A percentile compares a stretch with the other conserved stretches of the same genome.
phyloP scores from a whole-genome alignment of 1,139 yeast genomes.

The Saccharomyces hybrid region DNA sequence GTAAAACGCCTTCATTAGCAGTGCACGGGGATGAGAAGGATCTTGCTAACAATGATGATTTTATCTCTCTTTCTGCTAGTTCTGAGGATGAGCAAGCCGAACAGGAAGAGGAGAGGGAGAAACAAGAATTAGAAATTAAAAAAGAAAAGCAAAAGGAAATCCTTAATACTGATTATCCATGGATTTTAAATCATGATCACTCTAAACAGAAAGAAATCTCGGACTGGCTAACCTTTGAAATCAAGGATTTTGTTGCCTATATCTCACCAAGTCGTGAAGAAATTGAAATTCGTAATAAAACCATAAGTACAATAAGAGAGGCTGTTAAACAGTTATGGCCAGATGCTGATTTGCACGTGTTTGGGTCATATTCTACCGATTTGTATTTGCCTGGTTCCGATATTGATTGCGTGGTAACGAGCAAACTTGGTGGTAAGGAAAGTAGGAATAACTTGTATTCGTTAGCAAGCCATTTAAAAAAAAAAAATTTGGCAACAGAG shows the following conservation, averaged over 20 bases:
- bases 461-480: slow-evolving; percentile 62
- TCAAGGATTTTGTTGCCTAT: slow-evolving; percentile 77
- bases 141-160: slow-evolving; percentile 10
- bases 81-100: slow-evolving; percentile 24
- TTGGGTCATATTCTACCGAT: slow-evolving; percentile 95
- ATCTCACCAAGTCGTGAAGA: slow-evolving; percentile 81
- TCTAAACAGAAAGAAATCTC: slow-evolving; percentile 69
- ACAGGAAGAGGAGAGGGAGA: slow-evolving; percentile 12
- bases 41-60: slow-evolving; percentile 35
- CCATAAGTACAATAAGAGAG: slow-evolving; percentile 52
- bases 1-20: slow-evolving; percentile 5
- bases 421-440: slow-evolving; percentile 58
- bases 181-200: slow-evolving; percentile 75
- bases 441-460: slow-evolving; percentile 62
- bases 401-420: slow-evolving; percentile 85
- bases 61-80: slow-evolving; percentile 32
- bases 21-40: slow-evolving; percentile 29
- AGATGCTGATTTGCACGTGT: slow-evolving; percentile 74
- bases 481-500: slow-evolving; percentile 54
- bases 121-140: slow-evolving; percentile 14
- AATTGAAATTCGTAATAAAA: slow-evolving; percentile 58
- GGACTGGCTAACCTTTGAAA: slow-evolving; percentile 84
- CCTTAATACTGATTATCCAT: slow-evolving; percentile 51
- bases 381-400: slow-evolving; percentile 92
- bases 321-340: slow-evolving; percentile 65